Evolutionary conservation across 768 basidiomycete genomes (phyloP).

Genomic region (Kwoniella botswanensis): DNA sequence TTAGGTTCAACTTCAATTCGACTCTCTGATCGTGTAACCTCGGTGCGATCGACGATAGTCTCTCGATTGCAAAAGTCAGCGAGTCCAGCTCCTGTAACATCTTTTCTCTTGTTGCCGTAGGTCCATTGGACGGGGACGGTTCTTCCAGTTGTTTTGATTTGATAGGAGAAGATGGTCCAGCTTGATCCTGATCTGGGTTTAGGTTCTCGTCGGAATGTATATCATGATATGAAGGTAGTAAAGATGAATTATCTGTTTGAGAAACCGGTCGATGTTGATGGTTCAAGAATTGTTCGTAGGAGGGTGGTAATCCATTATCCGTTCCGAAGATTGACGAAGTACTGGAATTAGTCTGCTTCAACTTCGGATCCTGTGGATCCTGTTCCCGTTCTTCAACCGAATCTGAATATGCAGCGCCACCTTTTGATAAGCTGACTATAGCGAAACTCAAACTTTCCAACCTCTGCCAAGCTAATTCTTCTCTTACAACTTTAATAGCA

Average conservation of each 20-base stretch:
- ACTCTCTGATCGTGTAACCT: slow-evolving; percentile 90
- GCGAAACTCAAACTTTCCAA: slow-evolving; percentile 33
- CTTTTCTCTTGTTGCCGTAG: slow-evolving; percentile 64
- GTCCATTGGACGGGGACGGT: background rate
- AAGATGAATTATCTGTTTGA: background rate
- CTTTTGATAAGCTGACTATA: slow-evolving; percentile 12
- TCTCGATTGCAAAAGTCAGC: slow-evolving; percentile 85
- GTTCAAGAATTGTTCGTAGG: background rate
- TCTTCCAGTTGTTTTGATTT: background rate
- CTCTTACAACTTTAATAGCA: slow-evolving; percentile 30
- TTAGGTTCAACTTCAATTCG: slow-evolving; percentile 63
- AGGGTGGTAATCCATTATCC: slow-evolving; percentile 6
- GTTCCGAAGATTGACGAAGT: background rate
- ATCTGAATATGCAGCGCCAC: background rate
- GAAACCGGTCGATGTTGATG: background rate
- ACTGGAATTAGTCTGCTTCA: no score
- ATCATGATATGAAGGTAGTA: slow-evolving; percentile 9
- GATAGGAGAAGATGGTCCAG: background rate
- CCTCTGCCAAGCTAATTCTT: slow-evolving; percentile 36
- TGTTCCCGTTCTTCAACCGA: no score
- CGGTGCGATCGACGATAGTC: slow-evolving; percentile 81
- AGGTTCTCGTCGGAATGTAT: background rate
- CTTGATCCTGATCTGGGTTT: background rate
- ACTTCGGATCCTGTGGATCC: background rate
- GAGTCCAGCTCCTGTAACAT: slow-evolving; percentile 80